phyloP scores from a whole-genome alignment of 1,284 basidiomycete genomes.

The Puccinia hordei region DNA sequence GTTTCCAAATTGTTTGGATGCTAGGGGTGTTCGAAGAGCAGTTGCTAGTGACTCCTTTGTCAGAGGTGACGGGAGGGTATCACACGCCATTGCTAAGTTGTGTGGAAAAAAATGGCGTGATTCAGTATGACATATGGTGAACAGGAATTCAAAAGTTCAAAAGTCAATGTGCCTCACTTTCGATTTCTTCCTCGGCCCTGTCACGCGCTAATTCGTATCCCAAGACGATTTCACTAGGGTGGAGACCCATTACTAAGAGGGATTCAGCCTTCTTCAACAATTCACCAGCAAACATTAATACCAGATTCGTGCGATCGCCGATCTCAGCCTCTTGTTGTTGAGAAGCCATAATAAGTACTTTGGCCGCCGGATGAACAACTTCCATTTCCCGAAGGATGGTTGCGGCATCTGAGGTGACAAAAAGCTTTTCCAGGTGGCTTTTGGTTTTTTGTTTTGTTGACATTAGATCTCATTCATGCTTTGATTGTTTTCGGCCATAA shows the following conservation, averaged over 20 bases:
- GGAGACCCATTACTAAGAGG: constrained; percentile 91
- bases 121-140: not conserved
- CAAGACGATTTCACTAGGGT: constrained; percentile 83
- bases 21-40: constrained; percentile 86
- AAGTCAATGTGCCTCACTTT: constrained; percentile 65
- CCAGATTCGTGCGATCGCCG: constrained; percentile 95
- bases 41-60: constrained; percentile 74
- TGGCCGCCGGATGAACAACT: constrained; percentile 96
- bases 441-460: not conserved
- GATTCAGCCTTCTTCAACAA: constrained; percentile 90
- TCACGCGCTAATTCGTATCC: constrained; percentile 92
- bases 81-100: constrained; percentile 5
- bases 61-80: constrained; percentile 72
- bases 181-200: constrained; percentile 83
- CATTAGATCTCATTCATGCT: not conserved
- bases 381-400: constrained; percentile 98
- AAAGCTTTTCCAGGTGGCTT: constrained; percentile 83
- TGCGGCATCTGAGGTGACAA: constrained; percentile 98
- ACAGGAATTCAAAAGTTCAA: constrained; percentile 42
- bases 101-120: not conserved
- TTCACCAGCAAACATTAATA: constrained; percentile 93
- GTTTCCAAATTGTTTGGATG: constrained; percentile 94
- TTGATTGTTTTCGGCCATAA: too few relatives aligned
- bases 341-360: constrained; percentile 93
- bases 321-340: constrained; percentile 97